Conservation (phyloP, 441 rosid genomes). For the Syzygium syzygioides region DNA sequence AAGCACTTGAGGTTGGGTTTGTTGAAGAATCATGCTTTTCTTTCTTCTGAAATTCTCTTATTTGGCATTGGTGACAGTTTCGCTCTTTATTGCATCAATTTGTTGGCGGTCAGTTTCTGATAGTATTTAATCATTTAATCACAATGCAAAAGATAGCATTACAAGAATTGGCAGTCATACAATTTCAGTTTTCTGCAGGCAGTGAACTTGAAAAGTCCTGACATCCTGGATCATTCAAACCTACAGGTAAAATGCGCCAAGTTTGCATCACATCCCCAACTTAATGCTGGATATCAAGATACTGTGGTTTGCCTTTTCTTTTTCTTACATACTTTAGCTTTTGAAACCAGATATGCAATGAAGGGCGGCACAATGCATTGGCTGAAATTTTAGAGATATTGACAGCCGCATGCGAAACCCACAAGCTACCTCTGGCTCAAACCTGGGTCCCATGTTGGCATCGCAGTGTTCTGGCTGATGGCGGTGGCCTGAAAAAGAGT, state of each 20-base stretch:
- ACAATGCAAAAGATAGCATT: slow-evolving; percentile 4
- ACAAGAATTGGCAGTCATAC: slow-evolving; percentile 16
- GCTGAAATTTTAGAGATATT: slow-evolving; percentile 89
- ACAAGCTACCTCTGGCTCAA: slow-evolving; percentile 88
- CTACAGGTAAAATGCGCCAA: slow-evolving; percentile 45
- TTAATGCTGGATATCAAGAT: not conserved
- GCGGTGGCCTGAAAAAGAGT: slow-evolving; percentile 86
- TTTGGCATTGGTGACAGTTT: not conserved
- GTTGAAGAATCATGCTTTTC: slow-evolving; percentile 4
- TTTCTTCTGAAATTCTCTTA: not conserved
- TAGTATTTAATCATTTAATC: not conserved
- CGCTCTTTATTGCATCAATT: not conserved
- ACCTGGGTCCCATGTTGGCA: slow-evolving; percentile 97
- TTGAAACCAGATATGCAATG: slow-evolving; percentile 78
- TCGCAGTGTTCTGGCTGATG: slow-evolving; percentile 69
- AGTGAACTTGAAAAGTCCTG: slow-evolving; percentile 82
- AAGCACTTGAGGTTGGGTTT: slow-evolving; percentile 88
- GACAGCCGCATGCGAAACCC: slow-evolving; percentile 70
- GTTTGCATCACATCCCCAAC: not conserved
- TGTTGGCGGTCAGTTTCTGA: not conserved
- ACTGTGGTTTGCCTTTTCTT: not conserved
- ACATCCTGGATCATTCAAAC: slow-evolving; percentile 60
- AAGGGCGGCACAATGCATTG: slow-evolving; percentile 80
- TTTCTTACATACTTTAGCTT: slow-evolving; percentile 27
- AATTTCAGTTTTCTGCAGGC: slow-evolving; percentile 64